Base-by-base conservation (phyloP, 768 basidiomycete genomes). In the Agrocybe pediades region DNA sequence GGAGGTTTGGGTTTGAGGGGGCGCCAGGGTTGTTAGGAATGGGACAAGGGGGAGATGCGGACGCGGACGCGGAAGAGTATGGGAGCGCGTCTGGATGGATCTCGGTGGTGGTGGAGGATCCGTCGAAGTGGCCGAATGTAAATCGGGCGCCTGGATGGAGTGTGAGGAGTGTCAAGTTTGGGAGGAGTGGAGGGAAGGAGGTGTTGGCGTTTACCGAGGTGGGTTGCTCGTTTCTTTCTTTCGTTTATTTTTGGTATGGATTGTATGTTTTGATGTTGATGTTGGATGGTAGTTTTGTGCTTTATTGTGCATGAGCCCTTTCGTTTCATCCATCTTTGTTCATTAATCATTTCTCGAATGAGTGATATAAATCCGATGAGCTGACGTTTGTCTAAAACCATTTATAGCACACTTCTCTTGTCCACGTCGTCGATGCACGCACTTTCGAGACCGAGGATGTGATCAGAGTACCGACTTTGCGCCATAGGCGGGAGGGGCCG, bases 191-290 rank as follows among this genome's bases (percentile, higher is more conserved):
- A 13, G 81, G 83, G 21, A 80, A 82, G 56, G 95, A 96, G 68
- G 68, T 95, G 1, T 83, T 96, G 82, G 86, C 84, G 0, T 97
- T 95, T 70, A 92, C 94, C 13, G 94, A 95, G 84, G 92, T 93
- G 56, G 50, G 82, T 58, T 24, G 1, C 21, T 41, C 33, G n/a
- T 6, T 46, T 40, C 33, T 44, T 46, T 39, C 2, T 9, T 27
- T 2, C 24, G 36, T 20, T 39, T 39, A 16, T n/a, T n/a, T n/a
- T n/a, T n/a, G n/a, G n/a, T n/a, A n/a, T n/a, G n/a, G n/a, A n/a
- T n/a, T n/a, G n/a, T n/a, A n/a, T n/a, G n/a, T n/a, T n/a, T n/a
- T n/a, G n/a, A 24, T 27, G 8, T 25, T 46, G 20, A 24, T 25
- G 43, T n/a, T n/a, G n/a, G n/a, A n/a, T n/a, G n/a, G n/a, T n/a